These are phyloP conservation scores for Aspergillus brunneoviolaceus DNA, from an alignment of 2,329 filamentous ascomycete species.

Conservation along the genomic window DNA sequence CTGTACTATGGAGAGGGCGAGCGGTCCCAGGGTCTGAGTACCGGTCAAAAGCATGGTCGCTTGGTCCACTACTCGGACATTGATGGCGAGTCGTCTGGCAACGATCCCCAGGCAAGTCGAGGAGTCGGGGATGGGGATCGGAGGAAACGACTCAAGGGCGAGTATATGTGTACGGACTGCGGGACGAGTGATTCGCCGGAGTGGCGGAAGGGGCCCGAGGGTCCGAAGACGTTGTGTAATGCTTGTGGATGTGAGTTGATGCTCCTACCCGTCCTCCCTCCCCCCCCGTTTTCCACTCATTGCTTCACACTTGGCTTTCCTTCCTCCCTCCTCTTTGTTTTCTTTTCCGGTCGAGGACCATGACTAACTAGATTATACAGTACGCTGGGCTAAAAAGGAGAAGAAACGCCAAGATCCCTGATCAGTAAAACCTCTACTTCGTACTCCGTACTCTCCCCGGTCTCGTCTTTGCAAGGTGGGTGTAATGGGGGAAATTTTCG, in stretches of 20 bases:
- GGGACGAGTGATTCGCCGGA: slow-evolving; percentile 92
- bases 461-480: background rate
- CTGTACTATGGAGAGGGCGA: slow-evolving; percentile 86
- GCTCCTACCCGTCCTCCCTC: background rate
- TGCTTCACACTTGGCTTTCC: background rate
- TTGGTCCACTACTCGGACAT: slow-evolving; percentile 74
- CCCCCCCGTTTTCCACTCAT: background rate
- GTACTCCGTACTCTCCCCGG: background rate
- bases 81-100: slow-evolving; percentile 71
- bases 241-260: slow-evolving; percentile 73
- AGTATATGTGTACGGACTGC: slow-evolving; percentile 95
- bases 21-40: slow-evolving; percentile 81
- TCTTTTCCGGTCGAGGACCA: background rate
- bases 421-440: slow-evolving; percentile 2
- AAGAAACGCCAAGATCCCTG: slow-evolving; percentile 60
- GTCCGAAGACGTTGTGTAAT: slow-evolving; percentile 93
- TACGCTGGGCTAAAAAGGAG: slow-evolving; percentile 68
- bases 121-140: slow-evolving; percentile 62
- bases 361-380: slow-evolving; percentile 27
- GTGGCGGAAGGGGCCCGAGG: slow-evolving; percentile 90
- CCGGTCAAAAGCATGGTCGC: slow-evolving; percentile 75
- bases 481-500: background rate
- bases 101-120: slow-evolving; percentile 60
- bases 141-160: slow-evolving; percentile 85
- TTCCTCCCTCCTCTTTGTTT: background rate